Evolutionary conservation across 495 filamentous ascomycete species (phyloP), one percentile per base, ranked within the genome.

Genomic region (Terfezia claveryi): DNA sequence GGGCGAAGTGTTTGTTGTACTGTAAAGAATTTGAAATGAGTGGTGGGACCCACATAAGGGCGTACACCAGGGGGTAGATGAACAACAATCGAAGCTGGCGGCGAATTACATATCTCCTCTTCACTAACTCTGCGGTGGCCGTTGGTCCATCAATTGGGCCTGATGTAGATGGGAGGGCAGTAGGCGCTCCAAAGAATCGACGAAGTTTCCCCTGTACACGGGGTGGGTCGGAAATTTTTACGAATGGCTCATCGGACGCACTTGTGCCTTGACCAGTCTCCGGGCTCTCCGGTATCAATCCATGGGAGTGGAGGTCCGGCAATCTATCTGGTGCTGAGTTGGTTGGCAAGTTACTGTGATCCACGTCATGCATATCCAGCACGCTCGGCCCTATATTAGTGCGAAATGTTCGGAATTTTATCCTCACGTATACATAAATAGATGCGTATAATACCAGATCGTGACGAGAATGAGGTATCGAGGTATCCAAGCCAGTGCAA

Each of bases 31-130:
- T 77, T 23, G 69, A 70, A 12, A 80, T 66, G 62, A 86, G 83
- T 11, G 83, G 81, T n/a, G 79, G 66, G 38, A 81, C 63, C 83
- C 83, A 87, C 67, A 82, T 75, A 27, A 78, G 59, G n/a, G 80
- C 70, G 68, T 86, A 86, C 52, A 80, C 70, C 12, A 78, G 61
- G 8, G 83, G 83, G 65, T 87, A 86, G 50, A 80, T 76, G 62
- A 86, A 82, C 3, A 86, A 67, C 36, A 80, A 71, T 49, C 79
- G 73, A 10, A 86, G 69, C 59, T 86, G 83, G 6, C 78, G 74
- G 37, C 72, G 74, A 57, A 82, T 80, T 51, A 72, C 72, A 41
- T 73, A 68, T 46, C 79, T 71, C 50, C 17, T 53, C 51, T 51
- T 50, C 6, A 50, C 16, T n/a, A 49, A 23, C 41, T 57, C 55